phyloP scores from a whole-genome alignment of 768 basidiomycete genomes.

The Lentinula boryana region DNA sequence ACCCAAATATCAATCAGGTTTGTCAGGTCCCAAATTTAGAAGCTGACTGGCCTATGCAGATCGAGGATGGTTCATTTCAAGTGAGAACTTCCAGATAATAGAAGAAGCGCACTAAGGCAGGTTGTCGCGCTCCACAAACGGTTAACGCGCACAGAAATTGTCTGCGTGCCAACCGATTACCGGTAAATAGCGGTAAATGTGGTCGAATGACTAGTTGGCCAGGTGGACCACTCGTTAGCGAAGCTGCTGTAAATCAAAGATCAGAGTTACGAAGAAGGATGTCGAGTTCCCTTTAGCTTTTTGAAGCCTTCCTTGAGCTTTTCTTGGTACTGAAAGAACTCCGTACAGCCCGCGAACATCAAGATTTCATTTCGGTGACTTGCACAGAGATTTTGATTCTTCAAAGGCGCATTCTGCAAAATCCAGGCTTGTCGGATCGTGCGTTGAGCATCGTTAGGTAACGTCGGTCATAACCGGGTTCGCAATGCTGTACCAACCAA shows the following conservation, averaged over 20 bases:
- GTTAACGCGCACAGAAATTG: neutral
- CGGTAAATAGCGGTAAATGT: neutral
- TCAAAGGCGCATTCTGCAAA: neutral
- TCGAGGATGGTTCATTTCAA: neutral
- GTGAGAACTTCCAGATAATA: neutral
- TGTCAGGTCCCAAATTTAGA: neutral
- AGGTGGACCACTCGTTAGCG: slow-evolving; percentile 1
- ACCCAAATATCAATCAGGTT: neutral
- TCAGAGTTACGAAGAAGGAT: neutral
- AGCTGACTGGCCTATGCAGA: neutral
- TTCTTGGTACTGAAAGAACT: neutral
- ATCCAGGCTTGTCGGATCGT: neutral
- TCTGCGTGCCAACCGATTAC: neutral
- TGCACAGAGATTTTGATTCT: neutral
- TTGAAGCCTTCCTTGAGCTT: neutral
- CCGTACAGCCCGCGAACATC: neutral
- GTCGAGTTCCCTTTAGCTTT: neutral
- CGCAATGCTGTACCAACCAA: neutral
- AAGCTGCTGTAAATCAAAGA: neutral
- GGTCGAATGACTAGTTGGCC: neutral
- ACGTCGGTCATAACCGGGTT: neutral
- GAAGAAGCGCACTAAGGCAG: neutral
- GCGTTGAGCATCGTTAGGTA: neutral
- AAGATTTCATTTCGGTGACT: neutral
- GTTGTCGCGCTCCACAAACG: slow-evolving; percentile 4